Evolutionary conservation across 768 basidiomycete species (phyloP).

Genomic region (Lactifluus echinatus): DNA sequence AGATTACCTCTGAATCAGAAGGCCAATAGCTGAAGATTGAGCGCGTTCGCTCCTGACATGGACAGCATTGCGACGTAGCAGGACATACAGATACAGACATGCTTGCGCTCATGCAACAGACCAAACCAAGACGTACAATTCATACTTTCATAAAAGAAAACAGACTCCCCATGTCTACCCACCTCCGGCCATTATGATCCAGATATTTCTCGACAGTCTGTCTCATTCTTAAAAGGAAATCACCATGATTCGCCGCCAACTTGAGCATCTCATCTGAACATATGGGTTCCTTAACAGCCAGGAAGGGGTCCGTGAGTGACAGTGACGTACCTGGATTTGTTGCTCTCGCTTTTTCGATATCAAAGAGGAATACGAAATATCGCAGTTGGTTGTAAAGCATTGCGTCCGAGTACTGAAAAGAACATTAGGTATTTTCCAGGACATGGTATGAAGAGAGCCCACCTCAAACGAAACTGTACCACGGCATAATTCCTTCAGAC

Average conservation of each 20-base stretch:
- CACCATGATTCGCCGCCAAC: constrained; percentile 41
- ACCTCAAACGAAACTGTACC: constrained; percentile 74
- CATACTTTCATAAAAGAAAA: constrained; percentile 77
- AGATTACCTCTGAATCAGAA: constrained; percentile 17
- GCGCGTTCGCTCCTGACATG: neutral
- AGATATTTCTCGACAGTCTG: constrained; percentile 68
- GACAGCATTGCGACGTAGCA: neutral
- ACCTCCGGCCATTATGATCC: constrained; percentile 80
- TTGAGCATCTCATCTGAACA: constrained; percentile 46
- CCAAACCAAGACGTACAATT: constrained; percentile 10
- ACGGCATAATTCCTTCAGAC: constrained; percentile 59
- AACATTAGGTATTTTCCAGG: neutral
- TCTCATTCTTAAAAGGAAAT: constrained; percentile 44
- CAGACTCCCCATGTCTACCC: constrained; percentile 72
- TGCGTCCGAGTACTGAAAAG: constrained; percentile 69
- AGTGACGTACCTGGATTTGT: constrained; percentile 36
- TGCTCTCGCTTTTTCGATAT: constrained; percentile 52
- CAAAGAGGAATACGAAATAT: constrained; percentile 75
- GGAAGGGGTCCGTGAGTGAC: neutral
- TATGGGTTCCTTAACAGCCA: neutral
- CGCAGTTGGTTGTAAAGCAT: constrained; percentile 86
- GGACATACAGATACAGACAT: constrained; percentile 12
- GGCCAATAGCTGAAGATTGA: constrained; percentile 8
- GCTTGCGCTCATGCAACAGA: neutral
- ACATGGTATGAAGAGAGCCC: constrained; percentile 21